Conservation (phyloP, 495 filamentous ascomycete genomes). For the Durotheca rogersii region DNA sequence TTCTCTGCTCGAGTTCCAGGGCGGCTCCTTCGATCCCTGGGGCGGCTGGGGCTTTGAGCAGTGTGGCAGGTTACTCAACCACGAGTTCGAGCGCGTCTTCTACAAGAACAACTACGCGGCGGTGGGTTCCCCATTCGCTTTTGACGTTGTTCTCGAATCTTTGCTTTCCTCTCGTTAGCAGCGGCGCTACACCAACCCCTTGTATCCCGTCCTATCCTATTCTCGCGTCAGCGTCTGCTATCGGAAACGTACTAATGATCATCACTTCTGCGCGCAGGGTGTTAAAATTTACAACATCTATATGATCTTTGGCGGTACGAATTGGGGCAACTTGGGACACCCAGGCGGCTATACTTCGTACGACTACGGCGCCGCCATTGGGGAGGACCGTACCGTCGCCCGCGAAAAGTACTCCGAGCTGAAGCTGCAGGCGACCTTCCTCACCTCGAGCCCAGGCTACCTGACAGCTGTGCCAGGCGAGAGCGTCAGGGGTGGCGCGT, state of each 20-base stretch:
- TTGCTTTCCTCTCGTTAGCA: no score
- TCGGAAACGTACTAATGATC: no score
- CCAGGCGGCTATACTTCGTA: conserved; percentile 74
- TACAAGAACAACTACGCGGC: conserved; percentile 77
- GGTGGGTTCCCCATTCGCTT: conserved; percentile 48
- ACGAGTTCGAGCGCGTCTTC: conserved; percentile 74
- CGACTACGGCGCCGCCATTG: conserved; percentile 67
- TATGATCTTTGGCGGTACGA: conserved; percentile 71
- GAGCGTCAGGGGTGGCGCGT: conserved; percentile 38
- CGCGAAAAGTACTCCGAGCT: conserved; percentile 79
- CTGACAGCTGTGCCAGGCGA: conserved; percentile 56
- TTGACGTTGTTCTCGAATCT: no score
- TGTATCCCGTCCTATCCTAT: no score
- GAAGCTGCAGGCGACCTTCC: conserved; percentile 73
- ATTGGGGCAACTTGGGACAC: conserved; percentile 81
- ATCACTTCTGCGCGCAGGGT: conserved; percentile 14
- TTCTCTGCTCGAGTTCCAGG: conserved; percentile 73
- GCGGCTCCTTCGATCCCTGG: conserved; percentile 75
- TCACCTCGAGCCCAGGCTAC: conserved; percentile 67
- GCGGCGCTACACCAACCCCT: no score
- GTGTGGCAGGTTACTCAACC: conserved; percentile 63
- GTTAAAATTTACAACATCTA: conserved; percentile 40
- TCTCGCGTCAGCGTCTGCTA: no score
- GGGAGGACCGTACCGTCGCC: conserved; percentile 61
- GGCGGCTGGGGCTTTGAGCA: conserved; percentile 66